These are phyloP conservation scores for Dorcoceras hygrometricum DNA, from an alignment of 257 asterid species.

Conservation along the genomic window DNA sequence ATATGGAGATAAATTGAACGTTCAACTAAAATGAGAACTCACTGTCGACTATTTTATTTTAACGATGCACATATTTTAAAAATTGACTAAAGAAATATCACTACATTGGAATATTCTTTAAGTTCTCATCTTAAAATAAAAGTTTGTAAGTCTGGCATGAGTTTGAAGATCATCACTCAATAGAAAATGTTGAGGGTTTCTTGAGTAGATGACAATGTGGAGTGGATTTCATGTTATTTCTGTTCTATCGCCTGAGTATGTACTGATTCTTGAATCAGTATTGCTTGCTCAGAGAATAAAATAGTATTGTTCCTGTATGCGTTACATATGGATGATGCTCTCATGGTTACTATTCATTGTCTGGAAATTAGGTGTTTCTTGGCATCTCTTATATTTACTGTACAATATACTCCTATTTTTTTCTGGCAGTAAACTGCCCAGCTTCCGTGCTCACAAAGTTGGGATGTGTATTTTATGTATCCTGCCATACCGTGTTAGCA, in stretches of 20 bases:
- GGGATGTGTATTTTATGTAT: not conserved
- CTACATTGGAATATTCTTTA: not conserved
- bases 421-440: not conserved
- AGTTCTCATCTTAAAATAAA: not conserved
- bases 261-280: not conserved
- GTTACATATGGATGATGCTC: not conserved
- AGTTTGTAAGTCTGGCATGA: not conserved
- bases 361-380: not conserved
- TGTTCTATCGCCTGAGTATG: not conserved
- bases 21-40: not conserved
- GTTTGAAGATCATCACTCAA: not conserved
- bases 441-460: not conserved
- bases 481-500: not conserved
- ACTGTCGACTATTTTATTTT: not conserved
- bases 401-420: not conserved
- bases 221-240: not conserved
- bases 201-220: no score
- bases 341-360: not conserved
- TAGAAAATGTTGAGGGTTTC: not conserved
- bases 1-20: not conserved
- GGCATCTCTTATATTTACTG: not conserved
- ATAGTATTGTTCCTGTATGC: not conserved
- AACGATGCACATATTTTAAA: no score
- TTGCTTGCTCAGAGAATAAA: not conserved
- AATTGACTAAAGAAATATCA: not conserved